Evolutionary conservation across 805 yeast genomes (phyloP), one percentile per base, ranked within the genome.

Genomic region (Tetrapisispora namnaoensis): DNA sequence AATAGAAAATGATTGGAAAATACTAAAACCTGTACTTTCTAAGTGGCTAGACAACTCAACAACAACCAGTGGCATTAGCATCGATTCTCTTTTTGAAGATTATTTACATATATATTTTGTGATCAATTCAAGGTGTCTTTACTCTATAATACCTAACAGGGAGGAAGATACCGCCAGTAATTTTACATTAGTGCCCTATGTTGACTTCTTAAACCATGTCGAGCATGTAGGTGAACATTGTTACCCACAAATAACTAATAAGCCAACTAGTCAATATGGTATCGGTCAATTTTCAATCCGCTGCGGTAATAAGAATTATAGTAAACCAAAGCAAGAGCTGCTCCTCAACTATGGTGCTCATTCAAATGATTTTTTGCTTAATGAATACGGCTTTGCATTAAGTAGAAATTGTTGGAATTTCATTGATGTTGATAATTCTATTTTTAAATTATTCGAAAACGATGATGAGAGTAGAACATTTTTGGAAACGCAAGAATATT

Each of bases 41-140:
- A n/a, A 42, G 22, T 61, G 66, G 65, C 22, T 50, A 17, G 30
- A 45, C 10, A 17, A 3, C 18, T 1, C 17, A 4, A 3, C 43
- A 14, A 16, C 18, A 13, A 9, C 17, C 9, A 10, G 2, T 34
- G 37, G 20, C 1, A 30, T 42, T 7, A 30, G 9, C 18, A 5
- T 48, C 1, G 46, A 48, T 6, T 49, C 45, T 1, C 46, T 54
- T 21, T 57, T 51, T 42, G 55, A 60, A 4, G 55, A 59, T 3
- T 82, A 75, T 55, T 57, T 82, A 11, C 80, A 87, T 78, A 78
- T 85, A 0, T 91, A 96, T 95, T 73, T 86, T 57, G 82, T 91
- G 58, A 86, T 90, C 49, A 91, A 93, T 62, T 83, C 97, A 1
- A 81, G 99, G 67, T 91, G 98, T 63, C 70, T 91, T 6, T 90